Evolutionary conservation across 768 basidiomycete species (phyloP).

Genomic region (Ramaria rubella): DNA sequence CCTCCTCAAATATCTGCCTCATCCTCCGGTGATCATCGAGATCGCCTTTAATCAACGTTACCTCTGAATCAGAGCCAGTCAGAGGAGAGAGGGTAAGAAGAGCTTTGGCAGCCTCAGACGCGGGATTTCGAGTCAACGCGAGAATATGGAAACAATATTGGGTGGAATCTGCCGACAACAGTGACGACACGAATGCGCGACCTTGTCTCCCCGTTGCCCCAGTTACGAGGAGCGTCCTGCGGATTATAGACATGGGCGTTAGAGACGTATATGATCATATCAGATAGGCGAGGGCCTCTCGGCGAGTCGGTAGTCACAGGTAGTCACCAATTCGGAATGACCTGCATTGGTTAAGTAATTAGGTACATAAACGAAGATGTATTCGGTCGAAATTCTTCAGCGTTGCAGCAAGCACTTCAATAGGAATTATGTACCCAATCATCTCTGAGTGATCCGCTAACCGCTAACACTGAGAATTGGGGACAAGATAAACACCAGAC

Average conservation of each 20-base stretch:
- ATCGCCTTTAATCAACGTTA: slow-evolving; percentile 31
- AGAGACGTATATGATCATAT: too few species aligned
- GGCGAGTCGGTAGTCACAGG: too few species aligned
- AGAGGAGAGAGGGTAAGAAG: slow-evolving; percentile 12
- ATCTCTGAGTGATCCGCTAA: too few species aligned
- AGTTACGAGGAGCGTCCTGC: slow-evolving; percentile 24
- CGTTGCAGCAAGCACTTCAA: too few species aligned
- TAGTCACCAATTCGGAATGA: too few species aligned
- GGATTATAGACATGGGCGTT: not conserved
- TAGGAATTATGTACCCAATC: too few species aligned
- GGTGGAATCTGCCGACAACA: slow-evolving; percentile 11
- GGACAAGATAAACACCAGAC: too few species aligned
- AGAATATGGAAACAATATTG: slow-evolving; percentile 26
- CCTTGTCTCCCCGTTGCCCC: slow-evolving; percentile 37
- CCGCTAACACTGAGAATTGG: too few species aligned
- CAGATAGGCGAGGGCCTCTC: too few species aligned
- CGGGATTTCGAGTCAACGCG: slow-evolving; percentile 31
- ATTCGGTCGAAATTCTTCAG: too few species aligned
- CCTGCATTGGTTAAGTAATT: too few species aligned
- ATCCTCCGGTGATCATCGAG: slow-evolving; percentile 26
- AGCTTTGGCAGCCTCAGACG: slow-evolving; percentile 23
- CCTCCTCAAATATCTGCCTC: slow-evolving; percentile 28
- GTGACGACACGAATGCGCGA: slow-evolving; percentile 26
- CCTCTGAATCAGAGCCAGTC: slow-evolving; percentile 16
- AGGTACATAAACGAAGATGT: too few species aligned